Evolutionary conservation across 768 basidiomycete species (phyloP).

Genomic region (Daedaleopsis sinensis): DNA sequence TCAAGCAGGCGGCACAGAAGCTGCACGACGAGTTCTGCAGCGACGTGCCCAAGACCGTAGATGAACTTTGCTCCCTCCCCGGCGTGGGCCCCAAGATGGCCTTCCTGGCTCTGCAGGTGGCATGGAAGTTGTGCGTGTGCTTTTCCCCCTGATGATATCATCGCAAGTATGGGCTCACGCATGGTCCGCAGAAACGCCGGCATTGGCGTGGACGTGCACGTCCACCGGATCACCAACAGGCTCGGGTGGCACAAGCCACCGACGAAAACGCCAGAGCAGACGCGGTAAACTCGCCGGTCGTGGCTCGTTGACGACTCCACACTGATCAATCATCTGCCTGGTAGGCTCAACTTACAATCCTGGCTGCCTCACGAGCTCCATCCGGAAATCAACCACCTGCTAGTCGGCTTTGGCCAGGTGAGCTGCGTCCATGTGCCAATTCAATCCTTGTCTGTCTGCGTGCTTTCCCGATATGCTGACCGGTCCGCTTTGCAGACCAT

Average conservation of each 20-base stretch:
- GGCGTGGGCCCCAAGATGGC: slow-evolving; percentile 99
- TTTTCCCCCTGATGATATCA: background rate
- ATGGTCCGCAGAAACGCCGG: slow-evolving; percentile 69
- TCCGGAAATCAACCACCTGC: slow-evolving; percentile 74
- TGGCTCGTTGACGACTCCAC: background rate
- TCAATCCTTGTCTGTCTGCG: background rate
- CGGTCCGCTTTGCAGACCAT: slow-evolving; percentile 49
- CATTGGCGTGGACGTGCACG: slow-evolving; percentile 96
- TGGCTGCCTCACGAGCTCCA: slow-evolving; percentile 81
- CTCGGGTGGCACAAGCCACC: slow-evolving; percentile 89
- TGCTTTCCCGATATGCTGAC: background rate
- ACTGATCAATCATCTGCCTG: background rate
- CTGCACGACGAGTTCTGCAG: slow-evolving; percentile 74
- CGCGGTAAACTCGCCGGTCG: slow-evolving; percentile 51
- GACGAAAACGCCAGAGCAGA: slow-evolving; percentile 88
- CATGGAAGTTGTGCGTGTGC: slow-evolving; percentile 74
- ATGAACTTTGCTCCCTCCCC: slow-evolving; percentile 82
- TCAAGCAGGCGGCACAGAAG: slow-evolving; percentile 71
- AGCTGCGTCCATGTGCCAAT: slow-evolving; percentile 6
- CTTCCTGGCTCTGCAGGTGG: slow-evolving; percentile 79
- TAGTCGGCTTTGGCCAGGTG: slow-evolving; percentile 89
- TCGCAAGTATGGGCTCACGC: background rate
- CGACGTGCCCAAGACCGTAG: slow-evolving; percentile 88
- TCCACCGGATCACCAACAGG: slow-evolving; percentile 92
- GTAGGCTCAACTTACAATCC: slow-evolving; percentile 75